phyloP scores from a whole-genome alignment of 768 basidiomycete species.

The Hygrophorus pudorinus region DNA sequence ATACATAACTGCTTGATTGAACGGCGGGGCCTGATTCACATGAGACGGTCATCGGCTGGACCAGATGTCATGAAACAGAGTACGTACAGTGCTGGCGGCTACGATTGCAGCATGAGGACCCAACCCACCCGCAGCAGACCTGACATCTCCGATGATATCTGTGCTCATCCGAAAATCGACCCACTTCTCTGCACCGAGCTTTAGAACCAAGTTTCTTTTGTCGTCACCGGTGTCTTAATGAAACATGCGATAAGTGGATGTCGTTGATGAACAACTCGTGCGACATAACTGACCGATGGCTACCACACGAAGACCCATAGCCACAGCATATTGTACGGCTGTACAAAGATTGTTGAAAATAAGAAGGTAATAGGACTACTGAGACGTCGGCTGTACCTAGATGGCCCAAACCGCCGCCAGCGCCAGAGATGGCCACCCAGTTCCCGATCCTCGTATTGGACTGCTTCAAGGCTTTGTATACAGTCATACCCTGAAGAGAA shows the following conservation, averaged over 20 bases:
- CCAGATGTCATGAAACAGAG: background rate
- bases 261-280: background rate
- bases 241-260: background rate
- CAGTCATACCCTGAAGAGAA: slow-evolving; percentile 55
- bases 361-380: background rate
- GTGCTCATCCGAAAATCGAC: slow-evolving; percentile 64
- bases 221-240: slow-evolving; percentile 62
- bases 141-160: slow-evolving; percentile 52
- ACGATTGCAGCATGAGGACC: slow-evolving; percentile 67
- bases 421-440: slow-evolving; percentile 66
- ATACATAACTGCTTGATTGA: slow-evolving; percentile 56
- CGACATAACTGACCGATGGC: slow-evolving; percentile 26
- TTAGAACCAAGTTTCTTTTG: slow-evolving; percentile 50
- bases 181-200: slow-evolving; percentile 54
- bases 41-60: background rate
- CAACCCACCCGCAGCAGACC: slow-evolving; percentile 47
- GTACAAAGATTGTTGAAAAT: background rate
- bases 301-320: slow-evolving; percentile 63
- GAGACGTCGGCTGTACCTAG: slow-evolving; percentile 33
- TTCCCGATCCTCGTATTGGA: slow-evolving; percentile 50
- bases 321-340: slow-evolving; percentile 73
- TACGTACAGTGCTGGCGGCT: slow-evolving; percentile 39
- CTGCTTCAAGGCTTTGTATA: slow-evolving; percentile 72
- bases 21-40: slow-evolving; percentile 21
- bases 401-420: slow-evolving; percentile 74